A percentile compares a stretch with the other conserved stretches of the same genome.
Evolutionary conservation across 352 stramenopile genomes (phyloP).

Genomic region (Phytophthora chlamydospora): DNA sequence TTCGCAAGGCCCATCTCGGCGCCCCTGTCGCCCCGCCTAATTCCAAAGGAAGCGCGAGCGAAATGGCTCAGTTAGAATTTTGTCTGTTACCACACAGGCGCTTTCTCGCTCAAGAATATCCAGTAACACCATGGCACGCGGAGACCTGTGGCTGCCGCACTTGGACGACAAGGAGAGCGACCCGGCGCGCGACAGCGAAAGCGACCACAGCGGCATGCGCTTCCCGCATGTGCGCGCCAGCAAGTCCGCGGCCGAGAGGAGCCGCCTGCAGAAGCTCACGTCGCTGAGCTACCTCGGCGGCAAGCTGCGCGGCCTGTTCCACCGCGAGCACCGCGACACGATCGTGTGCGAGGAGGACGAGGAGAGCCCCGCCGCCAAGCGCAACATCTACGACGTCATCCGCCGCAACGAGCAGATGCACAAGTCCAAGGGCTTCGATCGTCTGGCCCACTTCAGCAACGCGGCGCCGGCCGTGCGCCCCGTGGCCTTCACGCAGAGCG

Average conservation of each 20-base stretch:
- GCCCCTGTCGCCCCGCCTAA: conserved; percentile 8
- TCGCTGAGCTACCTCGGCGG: conserved; percentile 62
- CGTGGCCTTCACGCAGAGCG: conserved; percentile 20
- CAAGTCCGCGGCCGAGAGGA: conserved; percentile 41
- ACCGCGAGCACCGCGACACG: conserved; percentile 60
- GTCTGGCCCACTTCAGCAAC: conserved; percentile 33
- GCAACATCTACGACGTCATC: conserved; percentile 63
- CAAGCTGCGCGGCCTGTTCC: conserved; percentile 64
- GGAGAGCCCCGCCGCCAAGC: conserved; percentile 36
- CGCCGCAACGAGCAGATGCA: conserved; percentile 38
- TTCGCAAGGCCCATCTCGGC: not conserved
- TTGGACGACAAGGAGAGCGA: conserved; percentile 21
- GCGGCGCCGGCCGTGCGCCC: conserved; percentile 1
- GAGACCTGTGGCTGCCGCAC: conserved; percentile 18
- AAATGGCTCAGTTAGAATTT: conserved; percentile 39
- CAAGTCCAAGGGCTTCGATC: conserved; percentile 21
- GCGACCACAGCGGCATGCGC: conserved; percentile 6
- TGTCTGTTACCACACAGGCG: conserved; percentile 14
- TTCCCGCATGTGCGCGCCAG: conserved; percentile 14
- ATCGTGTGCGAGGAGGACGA: conserved; percentile 69
- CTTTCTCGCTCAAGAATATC: not conserved
- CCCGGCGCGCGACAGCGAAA: conserved; percentile 16
- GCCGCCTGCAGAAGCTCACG: conserved; percentile 60
- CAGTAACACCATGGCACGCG: conserved; percentile 9
- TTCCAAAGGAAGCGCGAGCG: conserved; percentile 6